Conservation (phyloP, 129 eudicot genomes). For the Scalesia atractyloides region DNA sequence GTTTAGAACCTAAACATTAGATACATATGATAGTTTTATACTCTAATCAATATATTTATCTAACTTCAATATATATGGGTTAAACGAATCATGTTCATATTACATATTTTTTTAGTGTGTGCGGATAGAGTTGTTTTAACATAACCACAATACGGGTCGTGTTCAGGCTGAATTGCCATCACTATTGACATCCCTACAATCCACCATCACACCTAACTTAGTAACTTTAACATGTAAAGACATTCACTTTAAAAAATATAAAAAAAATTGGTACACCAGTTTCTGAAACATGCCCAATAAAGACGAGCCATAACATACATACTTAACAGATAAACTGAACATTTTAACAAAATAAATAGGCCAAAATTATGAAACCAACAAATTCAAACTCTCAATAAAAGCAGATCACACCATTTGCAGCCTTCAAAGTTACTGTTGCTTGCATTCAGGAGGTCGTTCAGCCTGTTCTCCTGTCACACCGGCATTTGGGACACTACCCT, state of each 20-base stretch:
- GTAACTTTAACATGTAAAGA: neutral
- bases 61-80: too few relatives aligned
- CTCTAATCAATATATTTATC: too few relatives aligned
- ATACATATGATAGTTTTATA: too few relatives aligned
- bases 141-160: too few relatives aligned
- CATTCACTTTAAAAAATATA: neutral
- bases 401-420: conserved; percentile 1
- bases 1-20: too few relatives aligned
- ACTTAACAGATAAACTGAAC: conserved; percentile 10
- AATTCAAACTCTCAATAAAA: conserved; percentile 23
- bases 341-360: conserved; percentile 30
- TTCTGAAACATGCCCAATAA: conserved; percentile 19
- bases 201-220: too few relatives aligned
- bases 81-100: too few relatives aligned
- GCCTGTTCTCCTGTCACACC: conserved; percentile 51
- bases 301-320: conserved; percentile 14
- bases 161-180: too few relatives aligned
- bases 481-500: conserved; percentile 39
- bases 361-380: conserved; percentile 24
- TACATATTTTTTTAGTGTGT: too few relatives aligned
- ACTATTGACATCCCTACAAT: too few relatives aligned
- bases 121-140: too few relatives aligned
- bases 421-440: conserved; percentile 54
- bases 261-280: conserved; percentile 19
- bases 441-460: conserved; percentile 79